These are phyloP conservation scores for Alternaria alternata DNA, from an alignment of 2,329 filamentous ascomycete genomes.

Conservation along the genomic window DNA sequence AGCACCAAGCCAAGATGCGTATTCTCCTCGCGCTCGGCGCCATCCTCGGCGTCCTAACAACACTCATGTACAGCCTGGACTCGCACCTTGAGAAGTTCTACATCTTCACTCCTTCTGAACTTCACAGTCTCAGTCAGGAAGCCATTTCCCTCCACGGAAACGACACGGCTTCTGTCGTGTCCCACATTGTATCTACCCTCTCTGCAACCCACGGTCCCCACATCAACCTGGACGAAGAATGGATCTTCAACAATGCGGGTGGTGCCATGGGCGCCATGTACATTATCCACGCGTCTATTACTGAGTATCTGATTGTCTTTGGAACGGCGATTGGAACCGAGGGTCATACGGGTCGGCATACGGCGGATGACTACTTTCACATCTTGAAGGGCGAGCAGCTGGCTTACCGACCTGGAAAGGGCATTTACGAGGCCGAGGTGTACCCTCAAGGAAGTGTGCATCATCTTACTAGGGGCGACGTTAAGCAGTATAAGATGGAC, in stretches of 20 bases:
- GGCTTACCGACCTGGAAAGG: constrained; percentile 70
- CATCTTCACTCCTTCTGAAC: constrained; percentile 74
- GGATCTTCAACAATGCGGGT: constrained; percentile 92
- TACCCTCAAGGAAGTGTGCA: constrained; percentile 76
- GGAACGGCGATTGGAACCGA: constrained; percentile 80
- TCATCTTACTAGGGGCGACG: constrained; percentile 73
- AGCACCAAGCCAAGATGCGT: constrained; percentile 15
- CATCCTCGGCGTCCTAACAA: constrained; percentile 33
- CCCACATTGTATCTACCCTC: constrained; percentile 75
- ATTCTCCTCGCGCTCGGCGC: constrained; percentile 31
- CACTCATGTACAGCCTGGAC: constrained; percentile 41
- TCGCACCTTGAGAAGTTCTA: constrained; percentile 63
- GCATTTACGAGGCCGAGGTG: constrained; percentile 71
- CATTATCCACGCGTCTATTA: constrained; percentile 85
- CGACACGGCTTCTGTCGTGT: constrained; percentile 73
- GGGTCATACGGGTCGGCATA: constrained; percentile 87
- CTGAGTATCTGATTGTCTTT: constrained; percentile 62
- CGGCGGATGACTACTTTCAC: constrained; percentile 93
- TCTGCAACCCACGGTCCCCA: constrained; percentile 52
- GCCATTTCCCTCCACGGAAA: constrained; percentile 76
- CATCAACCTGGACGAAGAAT: constrained; percentile 78
- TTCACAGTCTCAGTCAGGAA: constrained; percentile 72
- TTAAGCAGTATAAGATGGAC: constrained; percentile 86
- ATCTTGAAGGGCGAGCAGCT: constrained; percentile 81
- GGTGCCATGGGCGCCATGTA: constrained; percentile 94